phyloP scores from a whole-genome alignment of 306 rosid genomes.

The Gastrolobium villosum region DNA sequence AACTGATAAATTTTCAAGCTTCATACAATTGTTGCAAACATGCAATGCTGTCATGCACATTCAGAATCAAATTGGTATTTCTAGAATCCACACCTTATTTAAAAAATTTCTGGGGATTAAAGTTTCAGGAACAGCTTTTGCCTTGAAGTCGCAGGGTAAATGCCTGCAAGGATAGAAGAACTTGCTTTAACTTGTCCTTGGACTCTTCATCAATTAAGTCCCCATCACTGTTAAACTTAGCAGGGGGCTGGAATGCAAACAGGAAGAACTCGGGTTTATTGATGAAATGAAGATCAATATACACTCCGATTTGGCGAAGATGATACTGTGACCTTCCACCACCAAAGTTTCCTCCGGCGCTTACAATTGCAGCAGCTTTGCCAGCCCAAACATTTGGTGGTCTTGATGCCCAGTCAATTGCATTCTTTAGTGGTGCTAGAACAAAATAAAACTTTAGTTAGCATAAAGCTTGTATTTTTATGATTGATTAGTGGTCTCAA shows the following conservation, averaged over 20 bases:
- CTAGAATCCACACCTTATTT: constrained; percentile 1
- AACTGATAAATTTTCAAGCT: neutral
- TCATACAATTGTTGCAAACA: neutral
- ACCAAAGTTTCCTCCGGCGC: constrained; percentile 69
- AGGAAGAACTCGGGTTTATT: constrained; percentile 81
- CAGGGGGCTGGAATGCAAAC: constrained; percentile 63
- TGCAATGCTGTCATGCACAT: neutral
- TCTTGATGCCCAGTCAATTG: constrained; percentile 87
- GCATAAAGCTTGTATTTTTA: no score
- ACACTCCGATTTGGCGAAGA: constrained; percentile 86
- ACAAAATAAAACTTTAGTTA: no score
- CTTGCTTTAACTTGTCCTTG: constrained; percentile 54
- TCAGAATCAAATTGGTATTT: neutral
- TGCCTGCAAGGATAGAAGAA: constrained; percentile 64
- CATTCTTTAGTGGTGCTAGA: constrained; percentile 78
- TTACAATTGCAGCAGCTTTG: constrained; percentile 75
- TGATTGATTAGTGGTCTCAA: no score
- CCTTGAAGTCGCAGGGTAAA: constrained; percentile 58
- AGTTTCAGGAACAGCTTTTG: constrained; percentile 25
- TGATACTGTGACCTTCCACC: constrained; percentile 76
- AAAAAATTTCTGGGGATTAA: neutral
- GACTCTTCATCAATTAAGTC: constrained; percentile 65
- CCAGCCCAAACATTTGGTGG: constrained; percentile 84
- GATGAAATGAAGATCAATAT: constrained; percentile 81
- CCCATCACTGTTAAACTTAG: constrained; percentile 66